These are phyloP conservation scores for Artomyces pyxidatus DNA, from an alignment of 768 basidiomycete genomes.

Conservation along the genomic window DNA sequence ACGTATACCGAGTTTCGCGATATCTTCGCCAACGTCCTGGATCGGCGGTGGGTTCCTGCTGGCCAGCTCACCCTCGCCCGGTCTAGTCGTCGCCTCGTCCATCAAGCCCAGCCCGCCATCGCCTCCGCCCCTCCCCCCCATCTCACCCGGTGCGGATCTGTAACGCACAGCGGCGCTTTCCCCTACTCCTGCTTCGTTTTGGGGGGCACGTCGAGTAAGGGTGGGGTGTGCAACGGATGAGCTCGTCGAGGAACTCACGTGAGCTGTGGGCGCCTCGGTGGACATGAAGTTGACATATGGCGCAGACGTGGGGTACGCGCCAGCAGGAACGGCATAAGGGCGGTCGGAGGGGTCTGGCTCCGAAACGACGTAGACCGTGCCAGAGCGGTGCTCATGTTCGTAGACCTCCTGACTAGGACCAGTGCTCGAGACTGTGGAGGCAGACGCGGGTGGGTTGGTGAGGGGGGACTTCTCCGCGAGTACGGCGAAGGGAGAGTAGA, in stretches of 20 bases:
- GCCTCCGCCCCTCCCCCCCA: slow-evolving; percentile 34
- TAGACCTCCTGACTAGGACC: slow-evolving; percentile 29
- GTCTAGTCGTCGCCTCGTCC: slow-evolving; percentile 32
- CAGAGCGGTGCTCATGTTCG: slow-evolving; percentile 56
- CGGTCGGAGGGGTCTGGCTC: slow-evolving; percentile 56
- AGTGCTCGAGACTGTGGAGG: slow-evolving; percentile 7
- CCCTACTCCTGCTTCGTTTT: slow-evolving; percentile 36
- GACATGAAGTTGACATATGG: slow-evolving; percentile 35
- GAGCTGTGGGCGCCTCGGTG: slow-evolving; percentile 33
- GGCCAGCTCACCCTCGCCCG: slow-evolving; percentile 30
- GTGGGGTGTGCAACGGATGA: slow-evolving; percentile 34
- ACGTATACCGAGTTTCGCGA: not conserved
- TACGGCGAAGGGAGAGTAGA: slow-evolving; percentile 60
- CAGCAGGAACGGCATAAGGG: slow-evolving; percentile 63
- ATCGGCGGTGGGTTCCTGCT: slow-evolving; percentile 40
- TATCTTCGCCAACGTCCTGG: not conserved
- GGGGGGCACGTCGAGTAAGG: slow-evolving; percentile 34
- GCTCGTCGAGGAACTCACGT: slow-evolving; percentile 34
- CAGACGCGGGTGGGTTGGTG: slow-evolving; percentile 24
- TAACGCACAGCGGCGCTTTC: slow-evolving; percentile 40
- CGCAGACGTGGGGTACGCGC: slow-evolving; percentile 38
- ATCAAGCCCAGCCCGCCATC: slow-evolving; percentile 35
- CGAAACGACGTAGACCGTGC: slow-evolving; percentile 61
- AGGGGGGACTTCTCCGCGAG: slow-evolving; percentile 33
- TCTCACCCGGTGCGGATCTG: slow-evolving; percentile 35